Evolutionary conservation across 768 basidiomycete genomes (phyloP).

Genomic region (Leccinum subtestaceum): DNA sequence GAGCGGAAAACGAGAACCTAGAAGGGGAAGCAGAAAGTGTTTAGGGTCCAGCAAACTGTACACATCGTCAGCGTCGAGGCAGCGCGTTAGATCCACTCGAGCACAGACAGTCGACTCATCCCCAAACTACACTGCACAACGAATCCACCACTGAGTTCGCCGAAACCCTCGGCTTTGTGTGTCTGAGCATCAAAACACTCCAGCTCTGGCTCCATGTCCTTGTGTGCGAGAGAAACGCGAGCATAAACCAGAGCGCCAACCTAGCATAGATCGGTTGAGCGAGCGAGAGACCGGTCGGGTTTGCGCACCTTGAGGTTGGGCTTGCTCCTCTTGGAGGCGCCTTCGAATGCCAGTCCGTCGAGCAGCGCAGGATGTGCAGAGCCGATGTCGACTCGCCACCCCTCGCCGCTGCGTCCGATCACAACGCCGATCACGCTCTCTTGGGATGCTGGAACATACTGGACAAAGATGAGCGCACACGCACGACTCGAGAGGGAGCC

Average conservation of each 20-base stretch:
- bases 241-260: slow-evolving; percentile 91
- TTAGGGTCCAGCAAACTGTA: slow-evolving; percentile 73
- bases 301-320: slow-evolving; percentile 82
- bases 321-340: slow-evolving; percentile 90
- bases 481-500: not conserved
- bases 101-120: slow-evolving; percentile 77
- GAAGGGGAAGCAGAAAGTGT: slow-evolving; percentile 76
- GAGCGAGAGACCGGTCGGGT: not conserved
- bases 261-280: slow-evolving; percentile 39
- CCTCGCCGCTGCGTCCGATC: slow-evolving; percentile 78
- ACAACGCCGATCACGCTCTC: slow-evolving; percentile 89
- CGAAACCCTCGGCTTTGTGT: slow-evolving; percentile 88
- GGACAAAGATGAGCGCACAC: slow-evolving; percentile 6
- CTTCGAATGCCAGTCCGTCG: slow-evolving; percentile 92
- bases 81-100: slow-evolving; percentile 4
- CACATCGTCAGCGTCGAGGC: slow-evolving; percentile 3
- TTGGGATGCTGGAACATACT: slow-evolving; percentile 91
- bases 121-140: slow-evolving; percentile 77
- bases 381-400: slow-evolving; percentile 93
- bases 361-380: slow-evolving; percentile 80
- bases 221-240: slow-evolving; percentile 88
- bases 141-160: slow-evolving; percentile 89
- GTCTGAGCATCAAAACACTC: slow-evolving; percentile 96
- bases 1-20: slow-evolving; percentile 80
- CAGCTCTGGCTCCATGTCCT: slow-evolving; percentile 97